Evolutionary conservation across 345 rosid species (phyloP).

Genomic region (Ceriops zippeliana): DNA sequence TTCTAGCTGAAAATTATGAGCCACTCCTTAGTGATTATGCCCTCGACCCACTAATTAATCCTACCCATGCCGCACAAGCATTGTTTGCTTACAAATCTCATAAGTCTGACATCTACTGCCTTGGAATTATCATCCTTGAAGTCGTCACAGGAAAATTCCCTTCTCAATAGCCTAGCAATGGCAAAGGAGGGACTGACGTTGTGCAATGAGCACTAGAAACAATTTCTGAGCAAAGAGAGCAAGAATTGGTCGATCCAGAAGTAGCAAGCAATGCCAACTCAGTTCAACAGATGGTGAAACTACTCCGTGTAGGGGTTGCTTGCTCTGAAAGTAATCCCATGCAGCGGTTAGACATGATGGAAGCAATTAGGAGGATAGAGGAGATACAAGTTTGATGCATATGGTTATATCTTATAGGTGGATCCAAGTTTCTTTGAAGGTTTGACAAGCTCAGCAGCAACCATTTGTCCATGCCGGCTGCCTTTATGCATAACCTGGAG

Average conservation of each 20-base stretch:
- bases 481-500: background rate
- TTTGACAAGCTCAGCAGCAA: background rate
- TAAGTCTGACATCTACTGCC: conserved; percentile 26
- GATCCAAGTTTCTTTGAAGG: background rate
- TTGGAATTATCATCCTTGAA: conserved; percentile 28
- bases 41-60: conserved; percentile 24
- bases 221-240: conserved; percentile 15
- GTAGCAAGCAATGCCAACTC: conserved; percentile 7
- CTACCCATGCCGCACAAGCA: conserved; percentile 13
- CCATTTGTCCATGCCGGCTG: background rate
- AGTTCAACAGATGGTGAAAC: conserved; percentile 17
- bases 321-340: conserved; percentile 10
- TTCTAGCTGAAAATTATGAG: conserved; percentile 12
- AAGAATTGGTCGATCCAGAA: conserved; percentile 29
- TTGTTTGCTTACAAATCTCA: conserved; percentile 26
- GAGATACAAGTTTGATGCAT: conserved; percentile 16
- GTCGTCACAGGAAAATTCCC: conserved; percentile 31
- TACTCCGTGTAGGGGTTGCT: conserved; percentile 19
- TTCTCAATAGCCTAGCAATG: conserved; percentile 26
- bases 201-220: conserved; percentile 19
- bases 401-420: background rate
- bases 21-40: conserved; percentile 22
- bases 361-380: conserved; percentile 26
- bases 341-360: conserved; percentile 23
- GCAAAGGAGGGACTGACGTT: conserved; percentile 30